These are phyloP conservation scores for Phaeoacremonium minimum DNA, from an alignment of 2,329 filamentous ascomycete species.

Conservation along the genomic window DNA sequence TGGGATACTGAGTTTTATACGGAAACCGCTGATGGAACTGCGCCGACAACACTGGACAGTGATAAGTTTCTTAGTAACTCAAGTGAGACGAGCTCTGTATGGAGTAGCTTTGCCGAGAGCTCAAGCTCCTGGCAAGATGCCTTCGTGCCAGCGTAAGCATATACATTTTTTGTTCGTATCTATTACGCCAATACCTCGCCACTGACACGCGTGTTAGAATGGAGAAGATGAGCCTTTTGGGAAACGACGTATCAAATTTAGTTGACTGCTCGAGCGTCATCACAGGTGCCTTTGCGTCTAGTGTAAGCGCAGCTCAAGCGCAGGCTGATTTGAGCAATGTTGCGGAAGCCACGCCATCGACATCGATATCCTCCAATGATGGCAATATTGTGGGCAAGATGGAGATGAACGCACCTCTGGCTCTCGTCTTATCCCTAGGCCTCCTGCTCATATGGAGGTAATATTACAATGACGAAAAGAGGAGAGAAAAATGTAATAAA, in stretches of 20 bases:
- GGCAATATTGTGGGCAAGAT: no score
- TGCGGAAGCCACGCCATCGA: no score
- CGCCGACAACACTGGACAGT: slow-evolving; percentile 16
- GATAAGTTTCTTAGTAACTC: slow-evolving; percentile 18
- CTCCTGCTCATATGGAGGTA: no score
- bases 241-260: slow-evolving; percentile 15
- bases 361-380: no score
- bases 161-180: not conserved
- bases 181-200: not conserved
- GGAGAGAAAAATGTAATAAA: no score
- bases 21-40: slow-evolving; percentile 16
- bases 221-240: slow-evolving; percentile 18
- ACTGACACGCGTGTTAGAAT: slow-evolving; percentile 12
- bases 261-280: slow-evolving; percentile 20
- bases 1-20: slow-evolving; percentile 19
- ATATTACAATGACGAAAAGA: no score
- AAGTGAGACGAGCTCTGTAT: slow-evolving; percentile 14
- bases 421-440: no score
- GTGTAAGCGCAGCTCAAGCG: no score
- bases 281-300: slow-evolving; percentile 14
- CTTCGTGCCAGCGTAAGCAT: slow-evolving; percentile 19
- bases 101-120: slow-evolving; percentile 15
- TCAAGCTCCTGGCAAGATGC: slow-evolving; percentile 16
- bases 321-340: no score
- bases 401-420: no score